Conservation (phyloP, 257 asterid genomes). For the Osmanthus fragrans region DNA sequence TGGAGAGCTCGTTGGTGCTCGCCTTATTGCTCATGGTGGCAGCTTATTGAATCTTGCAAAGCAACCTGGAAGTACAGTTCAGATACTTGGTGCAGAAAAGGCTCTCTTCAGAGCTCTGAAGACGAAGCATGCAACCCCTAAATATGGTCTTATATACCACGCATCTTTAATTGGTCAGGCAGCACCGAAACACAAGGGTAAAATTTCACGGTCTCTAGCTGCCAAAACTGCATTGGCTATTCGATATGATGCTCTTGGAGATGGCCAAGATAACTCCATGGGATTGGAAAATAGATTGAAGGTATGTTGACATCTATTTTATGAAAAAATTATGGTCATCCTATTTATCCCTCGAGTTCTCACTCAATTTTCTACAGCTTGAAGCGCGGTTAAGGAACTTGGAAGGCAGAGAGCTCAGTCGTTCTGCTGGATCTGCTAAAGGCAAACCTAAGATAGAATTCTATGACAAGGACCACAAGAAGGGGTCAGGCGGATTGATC, state of each 20-base stretch:
- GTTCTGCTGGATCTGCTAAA: constrained; percentile 60
- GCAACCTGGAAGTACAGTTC: constrained; percentile 66
- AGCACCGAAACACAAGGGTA: constrained; percentile 68
- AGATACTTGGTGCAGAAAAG: constrained; percentile 67
- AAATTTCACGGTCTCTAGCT: constrained; percentile 61
- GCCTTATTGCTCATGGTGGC: constrained; percentile 62
- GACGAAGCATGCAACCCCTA: constrained; percentile 65
- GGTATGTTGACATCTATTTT: constrained; percentile 28
- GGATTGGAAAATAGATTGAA: constrained; percentile 58
- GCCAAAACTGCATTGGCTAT: constrained; percentile 57
- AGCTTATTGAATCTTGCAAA: constrained; percentile 55
- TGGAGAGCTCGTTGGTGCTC: constrained; percentile 72
- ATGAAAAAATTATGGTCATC: background rate
- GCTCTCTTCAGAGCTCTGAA: constrained; percentile 67
- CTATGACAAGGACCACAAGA: constrained; percentile 53
- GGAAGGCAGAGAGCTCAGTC: constrained; percentile 48
- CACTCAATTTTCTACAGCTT: constrained; percentile 30
- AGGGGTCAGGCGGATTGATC: constrained; percentile 49
- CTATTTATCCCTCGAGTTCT: background rate
- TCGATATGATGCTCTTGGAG: constrained; percentile 61
- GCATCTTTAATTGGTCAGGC: constrained; percentile 72
- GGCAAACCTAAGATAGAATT: constrained; percentile 61
- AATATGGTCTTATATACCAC: constrained; percentile 64
- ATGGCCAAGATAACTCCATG: constrained; percentile 47
- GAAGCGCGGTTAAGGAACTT: constrained; percentile 54